These are phyloP conservation scores for Monsonia emarginata DNA, from an alignment of 441 rosid genomes.

Conservation along the genomic window DNA sequence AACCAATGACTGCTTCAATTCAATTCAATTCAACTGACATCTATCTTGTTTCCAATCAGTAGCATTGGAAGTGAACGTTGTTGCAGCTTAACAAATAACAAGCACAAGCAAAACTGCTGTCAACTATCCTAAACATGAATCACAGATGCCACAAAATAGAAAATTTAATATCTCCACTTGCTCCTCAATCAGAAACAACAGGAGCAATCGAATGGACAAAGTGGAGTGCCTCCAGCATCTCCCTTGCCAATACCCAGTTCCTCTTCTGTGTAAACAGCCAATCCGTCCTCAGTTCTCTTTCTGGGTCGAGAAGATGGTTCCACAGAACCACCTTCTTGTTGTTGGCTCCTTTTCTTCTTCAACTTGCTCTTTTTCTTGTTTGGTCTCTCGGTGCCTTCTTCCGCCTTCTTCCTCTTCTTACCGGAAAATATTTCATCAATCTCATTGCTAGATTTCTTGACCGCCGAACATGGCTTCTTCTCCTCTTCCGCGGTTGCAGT, in stretches of 20 bases:
- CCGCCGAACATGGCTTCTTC: constrained; percentile 20
- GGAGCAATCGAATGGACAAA: constrained; percentile 48
- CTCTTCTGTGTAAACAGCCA: constrained; percentile 43
- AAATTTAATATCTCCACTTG: too few relatives aligned
- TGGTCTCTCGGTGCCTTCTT: constrained; percentile 4
- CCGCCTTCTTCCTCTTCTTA: constrained; percentile 32
- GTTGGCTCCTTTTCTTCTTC: constrained; percentile 29
- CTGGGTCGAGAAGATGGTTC: constrained; percentile 25
- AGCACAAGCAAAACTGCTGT: not conserved
- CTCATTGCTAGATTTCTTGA: constrained; percentile 29
- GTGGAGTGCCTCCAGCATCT: constrained; percentile 52
- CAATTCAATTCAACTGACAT: too few relatives aligned
- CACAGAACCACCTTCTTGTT: constrained; percentile 17
- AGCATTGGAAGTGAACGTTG: not conserved
- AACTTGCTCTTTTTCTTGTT: constrained; percentile 9
- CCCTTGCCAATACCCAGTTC: constrained; percentile 54
- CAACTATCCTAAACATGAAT: not conserved
- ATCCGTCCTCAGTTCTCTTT: constrained; percentile 49
- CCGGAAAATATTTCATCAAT: constrained; percentile 40
- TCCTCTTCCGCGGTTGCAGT: not conserved
- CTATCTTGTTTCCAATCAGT: too few relatives aligned
- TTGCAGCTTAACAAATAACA: not conserved
- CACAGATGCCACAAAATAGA: not conserved
- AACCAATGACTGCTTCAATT: too few relatives aligned
- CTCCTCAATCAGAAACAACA: not conserved